Base-by-base conservation (phyloP, 208 protist species). In the Crithidia sp. region DNA sequence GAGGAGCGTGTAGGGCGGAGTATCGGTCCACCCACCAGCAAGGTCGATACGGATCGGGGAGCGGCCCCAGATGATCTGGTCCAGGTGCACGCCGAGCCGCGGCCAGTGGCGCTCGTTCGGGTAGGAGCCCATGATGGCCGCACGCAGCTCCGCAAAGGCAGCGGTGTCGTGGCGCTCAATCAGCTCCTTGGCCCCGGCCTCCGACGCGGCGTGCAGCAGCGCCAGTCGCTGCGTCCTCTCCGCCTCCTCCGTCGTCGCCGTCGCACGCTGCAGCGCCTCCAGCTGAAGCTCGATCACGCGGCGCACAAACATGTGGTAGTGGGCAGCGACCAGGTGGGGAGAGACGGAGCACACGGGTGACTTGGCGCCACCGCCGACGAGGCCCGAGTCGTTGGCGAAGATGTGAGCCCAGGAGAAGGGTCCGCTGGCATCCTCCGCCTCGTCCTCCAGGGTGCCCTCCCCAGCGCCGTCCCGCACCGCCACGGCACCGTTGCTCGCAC, bases 21-120 rank as follows among this genome's bases (percentile, higher is more conserved):
- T 91, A 71, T 91, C 88, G 0, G 86, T 88, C 88, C 88, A 93
- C 41, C 76, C 88, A 5, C 88, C 83, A 14, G 81, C 72, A 6
- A 93, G 7, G 58, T 93, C 88, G 19, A 93, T 76, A 13, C 88
- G 85, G 3, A 82, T 77, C 7, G 88, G 85, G 17, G 71, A 73
- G 50, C 82, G 78, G 45, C 66, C 79, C 82, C 79, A 85, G 57
- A 90, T 77, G 19, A 88, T 77, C 56, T 88, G 80, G 44, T 88
- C 81, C 13, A 80, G 67, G 37, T 79, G 72, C 43, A 85, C 72
- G 9, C 71, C 50, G 16, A 79, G 47, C 19, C 52, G 43, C 28
- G 85, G 85, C 7, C 7, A 44, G 49, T 76, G 52, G n/a, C 59
- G 67, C 53, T 72, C 71, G 19, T 70, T 65, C 13, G 64, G 66